Conservation (phyloP, 495 filamentous ascomycete species). For the Trichoderma virens region DNA sequence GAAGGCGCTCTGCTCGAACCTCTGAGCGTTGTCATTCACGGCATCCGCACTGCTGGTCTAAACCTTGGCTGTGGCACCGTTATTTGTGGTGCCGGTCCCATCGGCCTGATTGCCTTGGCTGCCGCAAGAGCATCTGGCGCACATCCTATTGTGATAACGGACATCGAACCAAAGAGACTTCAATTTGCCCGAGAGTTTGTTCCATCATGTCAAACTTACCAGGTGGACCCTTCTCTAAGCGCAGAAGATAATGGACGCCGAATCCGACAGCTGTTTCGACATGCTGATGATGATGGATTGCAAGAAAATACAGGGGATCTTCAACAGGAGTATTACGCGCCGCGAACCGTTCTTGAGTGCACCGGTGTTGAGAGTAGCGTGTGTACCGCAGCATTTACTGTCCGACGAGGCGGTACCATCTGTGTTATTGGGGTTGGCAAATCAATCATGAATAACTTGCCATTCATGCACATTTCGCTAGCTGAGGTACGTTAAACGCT, state of each 20-base stretch:
- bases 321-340: slow-evolving; percentile 41
- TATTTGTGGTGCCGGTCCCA: slow-evolving; percentile 43
- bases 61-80: slow-evolving; percentile 31
- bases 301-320: neutral
- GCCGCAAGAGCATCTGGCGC: slow-evolving; percentile 53
- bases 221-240: slow-evolving; percentile 36
- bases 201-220: slow-evolving; percentile 46
- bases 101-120: slow-evolving; percentile 42
- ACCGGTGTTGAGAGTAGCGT: slow-evolving; percentile 57
- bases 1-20: slow-evolving; percentile 46
- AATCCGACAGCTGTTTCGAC: slow-evolving; percentile 45
- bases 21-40: slow-evolving; percentile 39
- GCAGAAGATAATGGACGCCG: slow-evolving; percentile 43
- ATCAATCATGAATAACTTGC: slow-evolving; percentile 52
- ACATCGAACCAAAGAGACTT: slow-evolving; percentile 48
- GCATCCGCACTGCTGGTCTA: slow-evolving; percentile 32
- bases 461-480: slow-evolving; percentile 58
- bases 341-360: slow-evolving; percentile 53
- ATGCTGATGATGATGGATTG: neutral
- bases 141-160: slow-evolving; percentile 56
- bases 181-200: slow-evolving; percentile 53
- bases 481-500: slow-evolving; percentile 34
- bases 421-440: slow-evolving; percentile 59
- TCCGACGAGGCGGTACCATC: slow-evolving; percentile 49
- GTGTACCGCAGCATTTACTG: slow-evolving; percentile 47